phyloP scores from a whole-genome alignment of 495 filamentous ascomycete genomes.

The Filosporella fistucella region DNA sequence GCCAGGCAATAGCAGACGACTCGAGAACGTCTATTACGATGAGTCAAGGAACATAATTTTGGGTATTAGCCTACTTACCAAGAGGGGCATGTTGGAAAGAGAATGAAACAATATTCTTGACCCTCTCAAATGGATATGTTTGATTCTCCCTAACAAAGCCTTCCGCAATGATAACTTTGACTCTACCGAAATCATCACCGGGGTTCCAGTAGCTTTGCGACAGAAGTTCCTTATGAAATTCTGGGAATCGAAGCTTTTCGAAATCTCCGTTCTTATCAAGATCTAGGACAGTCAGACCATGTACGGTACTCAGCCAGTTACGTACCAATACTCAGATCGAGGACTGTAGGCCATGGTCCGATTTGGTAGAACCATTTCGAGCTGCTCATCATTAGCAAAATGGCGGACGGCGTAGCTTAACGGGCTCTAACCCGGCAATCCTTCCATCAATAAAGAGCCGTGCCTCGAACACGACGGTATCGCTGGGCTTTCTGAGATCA shows the following conservation, averaged over 20 bases:
- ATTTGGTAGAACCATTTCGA: slow-evolving; percentile 21
- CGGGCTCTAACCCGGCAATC: slow-evolving; percentile 47
- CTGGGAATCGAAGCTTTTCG: slow-evolving; percentile 64
- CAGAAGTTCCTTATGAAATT: slow-evolving; percentile 68
- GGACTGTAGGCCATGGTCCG: slow-evolving; percentile 55
- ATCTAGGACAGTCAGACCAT: slow-evolving; percentile 33
- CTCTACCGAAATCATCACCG: slow-evolving; percentile 63
- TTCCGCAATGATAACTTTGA: slow-evolving; percentile 76
- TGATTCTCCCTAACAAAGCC: slow-evolving; percentile 53
- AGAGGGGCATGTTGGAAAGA: slow-evolving; percentile 85
- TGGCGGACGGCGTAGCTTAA: neutral
- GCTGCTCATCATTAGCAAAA: slow-evolving; percentile 1
- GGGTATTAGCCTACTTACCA: slow-evolving; percentile 40
- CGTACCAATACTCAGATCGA: slow-evolving; percentile 45
- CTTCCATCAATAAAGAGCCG: slow-evolving; percentile 69
- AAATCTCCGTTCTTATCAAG: slow-evolving; percentile 59
- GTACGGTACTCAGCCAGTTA: neutral
- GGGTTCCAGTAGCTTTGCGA: slow-evolving; percentile 70
- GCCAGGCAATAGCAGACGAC: slow-evolving; percentile 74
- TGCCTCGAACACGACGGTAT: slow-evolving; percentile 60
- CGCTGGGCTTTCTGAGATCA: slow-evolving; percentile 54
- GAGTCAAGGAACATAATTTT: neutral
- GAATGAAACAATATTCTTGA: slow-evolving; percentile 72
- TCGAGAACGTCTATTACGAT: slow-evolving; percentile 62
- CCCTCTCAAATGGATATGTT: slow-evolving; percentile 56